These are phyloP conservation scores for Crassisporium funariophilum DNA, from an alignment of 768 basidiomycete species.

Conservation along the genomic window DNA sequence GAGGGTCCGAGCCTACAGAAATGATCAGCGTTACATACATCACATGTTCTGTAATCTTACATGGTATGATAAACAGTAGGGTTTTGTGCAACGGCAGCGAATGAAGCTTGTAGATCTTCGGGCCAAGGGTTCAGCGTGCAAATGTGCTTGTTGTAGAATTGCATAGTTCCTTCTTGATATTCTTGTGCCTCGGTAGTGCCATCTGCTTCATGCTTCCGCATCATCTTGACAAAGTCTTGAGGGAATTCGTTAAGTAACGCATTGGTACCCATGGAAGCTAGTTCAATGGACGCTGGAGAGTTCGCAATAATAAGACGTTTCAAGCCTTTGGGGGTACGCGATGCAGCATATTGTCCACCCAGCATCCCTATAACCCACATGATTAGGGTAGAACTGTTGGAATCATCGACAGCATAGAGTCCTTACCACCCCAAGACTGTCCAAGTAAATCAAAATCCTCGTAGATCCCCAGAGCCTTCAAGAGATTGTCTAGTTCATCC, in stretches of 20 bases:
- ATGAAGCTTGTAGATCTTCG: slow-evolving; percentile 28
- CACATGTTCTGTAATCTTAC: slow-evolving; percentile 25
- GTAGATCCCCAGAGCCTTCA: slow-evolving; percentile 44
- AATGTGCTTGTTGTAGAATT: slow-evolving; percentile 34
- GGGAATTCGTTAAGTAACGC: slow-evolving; percentile 27
- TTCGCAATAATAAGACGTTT: slow-evolving; percentile 33
- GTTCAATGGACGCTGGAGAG: slow-evolving; percentile 27
- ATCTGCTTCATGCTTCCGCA: slow-evolving; percentile 31
- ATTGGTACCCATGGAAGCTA: slow-evolving; percentile 27
- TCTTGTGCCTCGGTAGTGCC: slow-evolving; percentile 23
- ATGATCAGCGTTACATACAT: background rate
- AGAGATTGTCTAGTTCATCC: slow-evolving; percentile 50
- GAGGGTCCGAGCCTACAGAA: slow-evolving; percentile 35
- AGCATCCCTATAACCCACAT: slow-evolving; percentile 52
- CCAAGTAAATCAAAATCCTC: slow-evolving; percentile 50
- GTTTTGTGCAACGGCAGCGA: slow-evolving; percentile 26
- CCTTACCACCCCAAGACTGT: slow-evolving; percentile 45
- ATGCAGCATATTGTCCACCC: slow-evolving; percentile 31
- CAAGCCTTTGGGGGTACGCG: slow-evolving; percentile 21
- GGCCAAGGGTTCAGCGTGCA: slow-evolving; percentile 37
- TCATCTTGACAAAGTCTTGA: slow-evolving; percentile 20
- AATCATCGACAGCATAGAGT: background rate
- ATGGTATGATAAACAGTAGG: slow-evolving; percentile 34
- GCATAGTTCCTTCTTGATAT: slow-evolving; percentile 31
- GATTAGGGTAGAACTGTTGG: background rate